Base-by-base conservation (phyloP, 768 basidiomycete species). In the Dentipellis fragilis region DNA sequence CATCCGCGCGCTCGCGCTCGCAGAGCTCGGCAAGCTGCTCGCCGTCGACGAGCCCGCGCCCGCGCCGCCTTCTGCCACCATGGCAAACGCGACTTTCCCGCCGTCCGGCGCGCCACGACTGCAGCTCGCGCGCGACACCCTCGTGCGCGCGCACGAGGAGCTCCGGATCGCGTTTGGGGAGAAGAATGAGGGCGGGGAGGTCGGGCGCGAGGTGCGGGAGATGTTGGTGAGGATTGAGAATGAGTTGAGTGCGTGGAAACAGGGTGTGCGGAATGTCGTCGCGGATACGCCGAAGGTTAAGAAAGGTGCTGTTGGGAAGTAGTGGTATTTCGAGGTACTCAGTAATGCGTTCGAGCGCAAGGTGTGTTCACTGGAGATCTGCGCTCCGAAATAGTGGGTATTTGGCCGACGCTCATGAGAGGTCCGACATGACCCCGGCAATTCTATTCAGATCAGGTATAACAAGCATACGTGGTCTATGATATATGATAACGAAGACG, bases 1-100 rank as follows among this genome's bases (percentile, higher is more conserved):
- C 0, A 77, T 87, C 1, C 77, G 88, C 1, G 89, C 80, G 0
- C 71, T 94, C 21, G 82, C 87, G 4, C 71, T 85, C 8, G 83
- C 85, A 2, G 92, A 94, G 66, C 73, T 90, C 6, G 91, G 88
- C 0, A 93, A 92, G 69, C 70, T 93, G 7, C 74, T 93, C 6
- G 80, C 81, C 0, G 85, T 92, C 0, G 88, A 92, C 62, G 89
- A 91, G 64, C 84, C 83, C 0, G 67, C 69, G 3, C 79, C 81
- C 1, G 59, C 62, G 16, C 64, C 36, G 19, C 59, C 54, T 17
- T 57, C 29, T 42, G 23, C 53, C 10, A 38, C 58, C 23, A 38
- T 42, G 21, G 65, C 39, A 22, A 58, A 55, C 11, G 55, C 61
- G 14, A 39, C 65, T 0, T 89, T 83, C 65, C 88, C 85, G 4